phyloP scores from a whole-genome alignment of 768 basidiomycete genomes.

The Strobilomyces dryophilus region DNA sequence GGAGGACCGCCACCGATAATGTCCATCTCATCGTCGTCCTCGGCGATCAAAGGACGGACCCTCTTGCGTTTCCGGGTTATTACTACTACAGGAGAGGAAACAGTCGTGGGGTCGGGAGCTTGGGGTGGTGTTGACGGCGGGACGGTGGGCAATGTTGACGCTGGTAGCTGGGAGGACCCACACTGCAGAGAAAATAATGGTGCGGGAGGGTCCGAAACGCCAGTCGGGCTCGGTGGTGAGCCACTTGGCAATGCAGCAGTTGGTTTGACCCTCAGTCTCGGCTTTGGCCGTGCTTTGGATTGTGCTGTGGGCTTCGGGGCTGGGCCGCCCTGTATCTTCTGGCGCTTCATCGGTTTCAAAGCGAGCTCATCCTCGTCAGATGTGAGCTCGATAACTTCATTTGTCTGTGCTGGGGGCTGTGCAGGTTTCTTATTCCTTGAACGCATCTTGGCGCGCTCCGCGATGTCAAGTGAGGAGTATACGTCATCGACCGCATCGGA shows the following conservation, averaged over 20 bases:
- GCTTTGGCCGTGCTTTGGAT: constrained; percentile 25
- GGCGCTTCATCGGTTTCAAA: constrained; percentile 29
- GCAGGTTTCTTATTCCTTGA: constrained; percentile 32
- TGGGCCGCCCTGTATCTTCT: constrained; percentile 28
- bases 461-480: constrained; percentile 37
- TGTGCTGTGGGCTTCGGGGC: constrained; percentile 26
- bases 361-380: constrained; percentile 41
- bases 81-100: constrained; percentile 21
- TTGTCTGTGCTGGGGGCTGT: constrained; percentile 1
- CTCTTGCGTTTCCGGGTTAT: constrained; percentile 27
- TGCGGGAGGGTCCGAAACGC: constrained; percentile 23
- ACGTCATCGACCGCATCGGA: constrained; percentile 13
- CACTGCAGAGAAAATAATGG: constrained; percentile 25
- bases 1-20: not conserved
- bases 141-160: constrained; percentile 29
- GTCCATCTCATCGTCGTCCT: constrained; percentile 16
- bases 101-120: constrained; percentile 21
- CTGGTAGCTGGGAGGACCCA: constrained; percentile 30
- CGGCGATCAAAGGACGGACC: constrained; percentile 2
- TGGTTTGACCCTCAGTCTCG: constrained; percentile 18
- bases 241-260: constrained; percentile 11
- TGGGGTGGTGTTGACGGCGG: constrained; percentile 23
- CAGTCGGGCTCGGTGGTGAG: constrained; percentile 13
- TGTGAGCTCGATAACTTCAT: constrained; percentile 44
- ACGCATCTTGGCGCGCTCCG: constrained; percentile 58